Base-by-base conservation (phyloP, 2,329 filamentous ascomycete genomes). In the Chalaropsis thielavioides region DNA sequence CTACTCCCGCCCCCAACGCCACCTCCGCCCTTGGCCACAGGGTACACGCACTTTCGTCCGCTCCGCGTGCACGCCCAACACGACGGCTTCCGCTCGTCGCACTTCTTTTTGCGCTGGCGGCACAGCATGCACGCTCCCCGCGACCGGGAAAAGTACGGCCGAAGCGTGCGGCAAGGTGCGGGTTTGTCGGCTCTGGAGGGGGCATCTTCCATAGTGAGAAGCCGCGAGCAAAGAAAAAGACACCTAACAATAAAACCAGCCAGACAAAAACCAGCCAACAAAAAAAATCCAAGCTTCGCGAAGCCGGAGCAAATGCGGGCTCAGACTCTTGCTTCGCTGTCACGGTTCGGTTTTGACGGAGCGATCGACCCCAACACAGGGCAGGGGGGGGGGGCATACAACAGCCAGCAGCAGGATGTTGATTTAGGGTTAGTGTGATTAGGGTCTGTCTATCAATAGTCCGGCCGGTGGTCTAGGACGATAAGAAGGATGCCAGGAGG, bases 51-150 rank as follows among this genome's bases (percentile, higher is more conserved):
- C 35, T 64, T 58, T 27, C 62, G 44, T 13, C 65, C 65, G 31
- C 65, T 67, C 13, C 65, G 65, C n/a, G 63, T 63, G 46, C 65
- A 67, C 11, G 65, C 62, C 65, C 65, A 67, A 59, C 65, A 67
- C 40, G 65, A 73, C 6, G 72, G 72, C 19, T 66, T 72, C 10
- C 71, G 69, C 13, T 71, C 68, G 63, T 74, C 72, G 63, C 72
- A 74, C 44, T 71, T 73, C 68, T 74, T 74, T 67, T 74, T 74
- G 24, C 72, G 70, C 56, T 72, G 72, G 61, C 73, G 71, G 67
- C 72, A 73, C 10, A 72, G 60, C 6, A 72, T 70, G 22, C 72
- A 73, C 0, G 72, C 70, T 7, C 65, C 65, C 27, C 65, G 62
- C n/a, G 65, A 67, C 19, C 65, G 65, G 58, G 65, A 67, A 44